These are phyloP conservation scores for Porcisia deanei DNA, from an alignment of 208 protist genomes.

Conservation along the genomic window DNA sequence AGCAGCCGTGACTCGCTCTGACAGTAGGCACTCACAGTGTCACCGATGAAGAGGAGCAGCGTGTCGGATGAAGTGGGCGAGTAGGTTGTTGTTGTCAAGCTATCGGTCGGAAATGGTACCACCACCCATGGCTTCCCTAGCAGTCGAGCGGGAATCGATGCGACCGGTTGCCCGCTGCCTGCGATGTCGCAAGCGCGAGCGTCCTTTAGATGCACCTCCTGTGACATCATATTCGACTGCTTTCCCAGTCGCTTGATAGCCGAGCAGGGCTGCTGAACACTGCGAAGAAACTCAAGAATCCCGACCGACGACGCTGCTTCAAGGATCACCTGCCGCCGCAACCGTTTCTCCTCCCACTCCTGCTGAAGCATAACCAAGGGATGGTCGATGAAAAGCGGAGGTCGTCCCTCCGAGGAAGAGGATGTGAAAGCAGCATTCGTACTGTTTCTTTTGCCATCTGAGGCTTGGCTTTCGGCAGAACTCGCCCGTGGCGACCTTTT, in stretches of 20 bases:
- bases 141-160: conserved; percentile 4
- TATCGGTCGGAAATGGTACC: conserved; percentile 1
- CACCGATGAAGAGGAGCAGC: conserved; percentile 29
- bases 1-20: conserved; percentile 26
- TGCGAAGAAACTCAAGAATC: conserved; percentile 20
- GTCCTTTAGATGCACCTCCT: neutral
- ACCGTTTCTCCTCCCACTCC: conserved; percentile 18
- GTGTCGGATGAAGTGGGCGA: neutral
- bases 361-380: neutral
- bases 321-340: conserved; percentile 1
- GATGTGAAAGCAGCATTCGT: neutral
- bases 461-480: conserved; percentile 3
- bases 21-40: conserved; percentile 26
- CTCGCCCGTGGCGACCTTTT: neutral
- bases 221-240: neutral
- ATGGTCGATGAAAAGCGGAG: neutral
- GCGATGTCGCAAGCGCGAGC: neutral
- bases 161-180: neutral
- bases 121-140: conserved; percentile 28
- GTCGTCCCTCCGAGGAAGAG: neutral
- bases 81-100: neutral
- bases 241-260: neutral
- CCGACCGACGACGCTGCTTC: conserved; percentile 12
- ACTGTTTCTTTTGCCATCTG: neutral
- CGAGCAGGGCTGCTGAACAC: neutral